Base-by-base conservation (phyloP, 352 stramenopile species). In the Phytophthora brassicae region DNA sequence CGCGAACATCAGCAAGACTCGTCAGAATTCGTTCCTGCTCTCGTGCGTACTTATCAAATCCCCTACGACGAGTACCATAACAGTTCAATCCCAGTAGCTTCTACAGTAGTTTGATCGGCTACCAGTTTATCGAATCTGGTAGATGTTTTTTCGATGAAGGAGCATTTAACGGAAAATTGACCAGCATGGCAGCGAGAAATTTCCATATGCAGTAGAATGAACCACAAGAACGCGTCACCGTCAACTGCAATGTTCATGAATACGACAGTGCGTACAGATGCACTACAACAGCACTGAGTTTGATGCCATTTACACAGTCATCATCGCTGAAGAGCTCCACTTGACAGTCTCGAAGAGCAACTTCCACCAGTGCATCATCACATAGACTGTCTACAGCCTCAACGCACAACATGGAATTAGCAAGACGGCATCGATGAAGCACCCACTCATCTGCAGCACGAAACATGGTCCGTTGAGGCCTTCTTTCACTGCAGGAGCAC, bases 221-320 rank as follows among this genome's bases (percentile, higher is more conserved):
- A 89, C 81, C 79, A 90, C 24, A 75, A 33, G 29, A 86, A 86
- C 0, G 73, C 56, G 23, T 90, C 77, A 22, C 51, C 39, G 23
- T 87, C 79, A 20, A 70, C 46, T 19, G 67, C 51, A 6, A 87
- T 43, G 16, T 77, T 85, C 59, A 88, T 41, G 50, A 74, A 74
- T 22, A 88, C 50, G 0, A 56, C 72, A n/a, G 71, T 66, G 7
- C 56, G 51, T 17, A 43, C 20, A 36, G 11, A 50, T 16, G 20
- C 17, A 16, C 12, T 58, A 17, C 55, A 26, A 75, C 38, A 14
- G 45, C n/a, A n/a, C n/a, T 73, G 44, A 90, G 47, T 43, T 76
- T 83, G 59, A 90, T 72, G 19, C 74, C 70, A 36, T 89, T 88
- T 6, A 56, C 43, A 16, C 71, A 77, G 17, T 74, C 66, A 1